Evolutionary conservation across 352 stramenopile species (phyloP), one percentile per base, ranked within the genome.

Genomic region (Albugo candida): DNA sequence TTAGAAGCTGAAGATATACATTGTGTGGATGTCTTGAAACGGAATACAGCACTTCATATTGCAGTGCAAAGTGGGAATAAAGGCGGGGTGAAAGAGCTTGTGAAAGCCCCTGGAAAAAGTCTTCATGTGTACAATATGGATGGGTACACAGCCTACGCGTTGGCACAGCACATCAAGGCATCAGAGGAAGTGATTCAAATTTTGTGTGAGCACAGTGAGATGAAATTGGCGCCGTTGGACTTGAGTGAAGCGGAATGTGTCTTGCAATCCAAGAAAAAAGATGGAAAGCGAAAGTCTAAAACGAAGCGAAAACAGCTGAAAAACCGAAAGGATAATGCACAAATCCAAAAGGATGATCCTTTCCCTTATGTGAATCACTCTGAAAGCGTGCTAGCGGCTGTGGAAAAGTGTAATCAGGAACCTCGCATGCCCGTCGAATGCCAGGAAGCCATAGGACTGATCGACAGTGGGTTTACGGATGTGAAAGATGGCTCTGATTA

Each of bases 41-140:
- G 64, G 1, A 75, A 88, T 48, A 79, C 74, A 6, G 73, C 78
- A 14, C 51, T 91, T 3, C 78, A 91, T 46, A 67, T 88, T 41
- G 75, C 78, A 6, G 57, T 91, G 5, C 55, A 84, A 38, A 82
- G 65, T 13, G 54, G 70, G 35, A 91, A 85, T 42, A 12, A 41
- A 17, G 27, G 41, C 36, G 74, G 58, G 1, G 61, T 87, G 0
- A 20, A 66, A 11, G 58, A 56, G 11, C 55, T 76, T 17, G 41
- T 69, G 41, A 21, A 38, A 44, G 63, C 55, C 48, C 49, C 42
- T 11, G 3, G 45, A 6, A 49, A 10, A 3, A 31, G 8, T 31
- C 24, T 31, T 8, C 24, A 31, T 31, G 24, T 64, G 10, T 47
- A 52, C 11, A 67, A 55, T 34, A 49, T 35, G 2, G 17, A 48